Conservation (phyloP, 2,329 filamentous ascomycete genomes). For the Ustilaginoidea virens region DNA sequence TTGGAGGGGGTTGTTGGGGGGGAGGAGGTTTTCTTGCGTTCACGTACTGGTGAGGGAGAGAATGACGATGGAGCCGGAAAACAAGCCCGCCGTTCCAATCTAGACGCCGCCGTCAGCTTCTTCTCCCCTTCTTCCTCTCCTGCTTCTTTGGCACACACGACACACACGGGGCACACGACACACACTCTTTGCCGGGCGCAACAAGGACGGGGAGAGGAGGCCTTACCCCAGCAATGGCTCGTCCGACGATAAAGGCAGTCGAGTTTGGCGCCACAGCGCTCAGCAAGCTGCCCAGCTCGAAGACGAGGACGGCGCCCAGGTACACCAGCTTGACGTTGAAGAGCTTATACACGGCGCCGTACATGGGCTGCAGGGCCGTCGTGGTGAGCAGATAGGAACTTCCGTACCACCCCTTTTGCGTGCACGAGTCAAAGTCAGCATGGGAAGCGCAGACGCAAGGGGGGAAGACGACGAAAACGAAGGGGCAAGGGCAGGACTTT, state of each 20-base stretch:
- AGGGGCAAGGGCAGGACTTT: no score
- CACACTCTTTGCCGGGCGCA: no score
- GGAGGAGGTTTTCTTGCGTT: no score
- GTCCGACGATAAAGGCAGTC: slow-evolving; percentile 33
- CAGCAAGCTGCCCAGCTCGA: slow-evolving; percentile 27
- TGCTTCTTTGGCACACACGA: no score
- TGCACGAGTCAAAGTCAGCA: no score
- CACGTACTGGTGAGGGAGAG: slow-evolving; percentile 12
- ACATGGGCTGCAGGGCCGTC: slow-evolving; percentile 33
- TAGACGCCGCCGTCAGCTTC: slow-evolving; percentile 7
- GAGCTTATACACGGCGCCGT: slow-evolving; percentile 32
- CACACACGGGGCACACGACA: slow-evolving; percentile 2
- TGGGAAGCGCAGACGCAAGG: no score
- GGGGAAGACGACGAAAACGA: no score
- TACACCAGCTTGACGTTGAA: slow-evolving; percentile 33
- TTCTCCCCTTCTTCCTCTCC: no score
- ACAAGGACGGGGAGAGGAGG: no score
- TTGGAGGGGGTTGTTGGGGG: slow-evolving; percentile 21
- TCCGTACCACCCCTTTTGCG: slow-evolving; percentile 40
- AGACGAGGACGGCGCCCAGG: slow-evolving; percentile 25
- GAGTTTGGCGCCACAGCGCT: slow-evolving; percentile 29
- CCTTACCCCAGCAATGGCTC: slow-evolving; percentile 30
- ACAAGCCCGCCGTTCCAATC: slow-evolving; percentile 34
- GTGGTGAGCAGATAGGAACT: slow-evolving; percentile 32
- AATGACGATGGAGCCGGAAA: slow-evolving; percentile 33